These are phyloP conservation scores for Eucalyptus sideroxylon DNA, from an alignment of 345 rosid genomes.

Conservation along the genomic window DNA sequence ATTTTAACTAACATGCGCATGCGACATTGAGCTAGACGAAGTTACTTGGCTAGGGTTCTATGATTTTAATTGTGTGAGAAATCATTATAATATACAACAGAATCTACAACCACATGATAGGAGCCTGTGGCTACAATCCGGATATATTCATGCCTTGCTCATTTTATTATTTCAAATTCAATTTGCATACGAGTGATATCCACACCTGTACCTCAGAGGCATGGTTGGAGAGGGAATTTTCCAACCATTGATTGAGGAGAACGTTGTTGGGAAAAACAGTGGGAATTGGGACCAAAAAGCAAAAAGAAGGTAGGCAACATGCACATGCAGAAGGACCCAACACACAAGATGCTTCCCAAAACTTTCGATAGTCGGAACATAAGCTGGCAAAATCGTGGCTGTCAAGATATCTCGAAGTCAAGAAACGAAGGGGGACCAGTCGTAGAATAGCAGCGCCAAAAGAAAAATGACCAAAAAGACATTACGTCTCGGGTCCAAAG, in stretches of 20 bases:
- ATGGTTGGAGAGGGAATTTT: neutral
- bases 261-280: neutral
- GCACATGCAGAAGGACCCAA: neutral
- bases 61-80: neutral
- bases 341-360: neutral
- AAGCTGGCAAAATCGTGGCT: neutral
- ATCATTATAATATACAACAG: neutral
- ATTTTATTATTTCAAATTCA: neutral
- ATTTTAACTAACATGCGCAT: neutral
- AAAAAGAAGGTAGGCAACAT: neutral
- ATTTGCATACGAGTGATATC: neutral
- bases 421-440: neutral
- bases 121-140: neutral
- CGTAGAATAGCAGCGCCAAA: neutral
- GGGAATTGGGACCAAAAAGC: neutral
- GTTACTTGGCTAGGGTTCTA: neutral
- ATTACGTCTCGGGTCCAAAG: neutral
- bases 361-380: neutral
- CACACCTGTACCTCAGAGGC: neutral
- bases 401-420: neutral
- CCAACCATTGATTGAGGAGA: neutral
- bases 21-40: neutral
- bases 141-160: neutral
- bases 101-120: neutral
- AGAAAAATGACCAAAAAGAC: neutral